Conservation (phyloP, 768 basidiomycete species). For the Sistotremastrum niveocremeum region DNA sequence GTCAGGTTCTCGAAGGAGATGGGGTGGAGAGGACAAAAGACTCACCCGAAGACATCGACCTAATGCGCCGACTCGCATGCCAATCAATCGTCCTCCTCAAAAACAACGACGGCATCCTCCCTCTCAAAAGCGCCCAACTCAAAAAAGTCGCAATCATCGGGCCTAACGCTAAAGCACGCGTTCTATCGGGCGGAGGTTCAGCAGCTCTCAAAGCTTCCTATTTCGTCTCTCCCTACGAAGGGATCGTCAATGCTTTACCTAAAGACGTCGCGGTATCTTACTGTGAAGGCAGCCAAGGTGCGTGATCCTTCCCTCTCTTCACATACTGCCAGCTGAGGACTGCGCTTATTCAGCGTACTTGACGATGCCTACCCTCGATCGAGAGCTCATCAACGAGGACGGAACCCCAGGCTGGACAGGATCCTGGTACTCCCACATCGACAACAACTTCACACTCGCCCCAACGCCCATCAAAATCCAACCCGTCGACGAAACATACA, state of each 20-base stretch:
- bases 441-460: conserved; percentile 39
- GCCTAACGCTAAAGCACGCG: conserved; percentile 48
- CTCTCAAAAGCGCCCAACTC: conserved; percentile 31
- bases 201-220: conserved; percentile 64
- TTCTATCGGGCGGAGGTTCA: conserved; percentile 59
- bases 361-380: conserved; percentile 54
- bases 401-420: conserved; percentile 59
- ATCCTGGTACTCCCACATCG: conserved; percentile 44
- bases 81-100: conserved; percentile 66
- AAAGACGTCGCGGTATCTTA: conserved; percentile 42
- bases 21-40: conserved; percentile 53
- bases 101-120: conserved; percentile 44
- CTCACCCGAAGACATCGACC: conserved; percentile 41
- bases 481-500: conserved; percentile 22
- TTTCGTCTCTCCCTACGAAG: conserved; percentile 65
- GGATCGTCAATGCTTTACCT: conserved; percentile 49
- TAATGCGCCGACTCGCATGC: conserved; percentile 55
- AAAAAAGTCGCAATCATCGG: conserved; percentile 70
- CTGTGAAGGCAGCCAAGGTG: conserved; percentile 57
- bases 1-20: conserved; percentile 57
- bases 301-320: no score
- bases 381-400: conserved; percentile 42
- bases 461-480: conserved; percentile 4
- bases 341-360: no score
- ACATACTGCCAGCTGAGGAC: no score